phyloP scores from a whole-genome alignment of 2,329 filamentous ascomycete genomes.

The Aspergillus sp. region DNA sequence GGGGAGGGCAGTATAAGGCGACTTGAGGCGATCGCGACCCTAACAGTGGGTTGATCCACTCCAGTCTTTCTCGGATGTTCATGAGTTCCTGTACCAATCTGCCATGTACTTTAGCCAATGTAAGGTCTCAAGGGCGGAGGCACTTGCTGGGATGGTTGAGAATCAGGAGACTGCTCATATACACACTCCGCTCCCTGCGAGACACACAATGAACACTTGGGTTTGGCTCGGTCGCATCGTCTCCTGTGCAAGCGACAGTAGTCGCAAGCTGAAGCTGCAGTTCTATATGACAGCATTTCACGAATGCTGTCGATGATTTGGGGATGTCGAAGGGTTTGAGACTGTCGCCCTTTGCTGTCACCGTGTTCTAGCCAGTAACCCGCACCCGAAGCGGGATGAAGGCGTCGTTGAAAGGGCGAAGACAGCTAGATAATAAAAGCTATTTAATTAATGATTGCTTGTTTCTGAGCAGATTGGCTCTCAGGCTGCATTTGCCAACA shows the following conservation, averaged over 20 bases:
- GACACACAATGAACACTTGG: conserved; percentile 1
- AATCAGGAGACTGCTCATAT: not conserved
- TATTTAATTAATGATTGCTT: too few species aligned
- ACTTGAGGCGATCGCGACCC: not conserved
- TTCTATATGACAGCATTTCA: not conserved
- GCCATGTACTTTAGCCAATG: too few species aligned
- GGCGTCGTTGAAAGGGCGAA: too few species aligned
- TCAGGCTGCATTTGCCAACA: too few species aligned
- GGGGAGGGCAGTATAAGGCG: not conserved
- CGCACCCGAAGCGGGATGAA: too few species aligned
- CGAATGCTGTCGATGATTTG: too few species aligned
- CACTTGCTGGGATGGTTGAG: not conserved
- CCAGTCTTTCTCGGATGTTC: not conserved
- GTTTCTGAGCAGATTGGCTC: too few species aligned
- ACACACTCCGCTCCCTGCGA: not conserved
- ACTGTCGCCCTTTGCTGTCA: too few species aligned
- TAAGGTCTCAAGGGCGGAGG: too few species aligned
- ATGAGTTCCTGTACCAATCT: conserved; percentile 3
- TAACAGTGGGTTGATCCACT: not conserved
- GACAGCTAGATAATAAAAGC: too few species aligned
- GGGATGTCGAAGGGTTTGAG: too few species aligned
- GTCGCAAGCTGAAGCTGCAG: not conserved
- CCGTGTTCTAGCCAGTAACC: too few species aligned
- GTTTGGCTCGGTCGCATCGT: not conserved
- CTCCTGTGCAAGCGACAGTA: not conserved